These are phyloP conservation scores for Tetracladium maxilliforme DNA, from an alignment of 2,329 filamentous ascomycete species.

Conservation along the genomic window DNA sequence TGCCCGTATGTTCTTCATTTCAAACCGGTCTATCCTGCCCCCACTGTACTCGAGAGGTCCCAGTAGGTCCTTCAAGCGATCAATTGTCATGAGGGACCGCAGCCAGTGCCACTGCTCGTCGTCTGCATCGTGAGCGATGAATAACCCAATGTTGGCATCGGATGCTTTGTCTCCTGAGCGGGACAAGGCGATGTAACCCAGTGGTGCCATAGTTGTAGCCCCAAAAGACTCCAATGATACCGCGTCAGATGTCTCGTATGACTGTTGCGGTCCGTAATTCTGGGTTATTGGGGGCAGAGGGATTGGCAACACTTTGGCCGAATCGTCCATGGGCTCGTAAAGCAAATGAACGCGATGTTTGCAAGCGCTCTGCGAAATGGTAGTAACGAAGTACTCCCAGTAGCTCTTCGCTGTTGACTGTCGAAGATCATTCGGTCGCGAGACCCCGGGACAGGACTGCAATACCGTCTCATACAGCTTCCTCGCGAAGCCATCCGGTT, in stretches of 20 bases:
- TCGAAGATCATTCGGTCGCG: slow-evolving; percentile 19
- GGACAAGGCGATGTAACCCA: slow-evolving; percentile 27
- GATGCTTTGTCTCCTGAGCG: slow-evolving; percentile 23
- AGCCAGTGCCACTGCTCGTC: slow-evolving; percentile 26
- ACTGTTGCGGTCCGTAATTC: too few species aligned
- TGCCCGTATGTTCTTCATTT: slow-evolving; percentile 25
- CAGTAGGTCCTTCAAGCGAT: slow-evolving; percentile 20
- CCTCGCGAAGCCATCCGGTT: slow-evolving; percentile 9
- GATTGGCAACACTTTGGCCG: too few species aligned
- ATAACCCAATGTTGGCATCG: slow-evolving; percentile 25
- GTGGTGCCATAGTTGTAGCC: slow-evolving; percentile 3
- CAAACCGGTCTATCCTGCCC: slow-evolving; percentile 27
- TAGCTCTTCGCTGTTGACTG: slow-evolving; percentile 14
- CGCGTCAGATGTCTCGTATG: slow-evolving; percentile 7
- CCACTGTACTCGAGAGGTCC: slow-evolving; percentile 21
- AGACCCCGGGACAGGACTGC: too few species aligned
- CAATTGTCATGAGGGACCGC: slow-evolving; percentile 18
- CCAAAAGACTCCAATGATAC: slow-evolving; percentile 2
- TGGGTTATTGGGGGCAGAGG: too few species aligned
- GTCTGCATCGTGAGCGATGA: slow-evolving; percentile 18
- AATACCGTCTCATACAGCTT: too few species aligned
- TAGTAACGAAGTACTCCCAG: slow-evolving; percentile 8
- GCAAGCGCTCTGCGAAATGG: slow-evolving; percentile 6
- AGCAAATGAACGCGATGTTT: too few species aligned
- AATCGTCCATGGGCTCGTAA: too few species aligned